phyloP scores from a whole-genome alignment of 2,329 filamentous ascomycete genomes.

The Paecilomyces sp. region DNA sequence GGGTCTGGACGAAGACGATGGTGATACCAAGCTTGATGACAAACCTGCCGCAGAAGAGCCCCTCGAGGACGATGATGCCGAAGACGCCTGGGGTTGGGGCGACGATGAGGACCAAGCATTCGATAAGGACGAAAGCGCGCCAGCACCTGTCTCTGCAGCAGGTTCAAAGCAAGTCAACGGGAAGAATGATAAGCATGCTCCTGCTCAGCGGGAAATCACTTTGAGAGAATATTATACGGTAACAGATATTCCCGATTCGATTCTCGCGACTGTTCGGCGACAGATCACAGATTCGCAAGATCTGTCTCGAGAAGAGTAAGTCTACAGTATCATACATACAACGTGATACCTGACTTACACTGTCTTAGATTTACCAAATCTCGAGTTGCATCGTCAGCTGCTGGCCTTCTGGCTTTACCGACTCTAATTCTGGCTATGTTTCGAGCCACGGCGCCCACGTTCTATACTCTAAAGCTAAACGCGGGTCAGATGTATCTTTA shows the following conservation, averaged over 20 bases:
- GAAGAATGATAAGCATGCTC: slow-evolving; percentile 8
- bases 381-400: slow-evolving; percentile 32
- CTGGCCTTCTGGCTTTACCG: slow-evolving; percentile 39
- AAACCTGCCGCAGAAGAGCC: slow-evolving; percentile 8
- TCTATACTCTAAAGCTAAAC: slow-evolving; percentile 37
- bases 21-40: slow-evolving; percentile 12
- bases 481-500: slow-evolving; percentile 58
- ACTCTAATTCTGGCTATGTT: slow-evolving; percentile 45
- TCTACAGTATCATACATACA: slow-evolving; percentile 2
- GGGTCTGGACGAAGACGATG: slow-evolving; percentile 41
- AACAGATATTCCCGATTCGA: slow-evolving; percentile 75
- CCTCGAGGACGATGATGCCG: slow-evolving; percentile 30
- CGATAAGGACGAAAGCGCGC: slow-evolving; percentile 17
- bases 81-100: slow-evolving; percentile 80
- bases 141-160: slow-evolving; percentile 10
- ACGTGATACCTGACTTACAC: neutral
- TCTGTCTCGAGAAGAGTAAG: slow-evolving; percentile 31
- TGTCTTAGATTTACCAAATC: slow-evolving; percentile 24
- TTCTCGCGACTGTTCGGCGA: slow-evolving; percentile 42
- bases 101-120: slow-evolving; percentile 50
- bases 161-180: slow-evolving; percentile 15
- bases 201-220: slow-evolving; percentile 56
- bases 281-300: slow-evolving; percentile 36
- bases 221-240: slow-evolving; percentile 82
- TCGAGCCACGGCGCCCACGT: slow-evolving; percentile 40